Evolutionary conservation across 208 protist species (phyloP).

Genomic region (Trichomonas vaginalis): DNA sequence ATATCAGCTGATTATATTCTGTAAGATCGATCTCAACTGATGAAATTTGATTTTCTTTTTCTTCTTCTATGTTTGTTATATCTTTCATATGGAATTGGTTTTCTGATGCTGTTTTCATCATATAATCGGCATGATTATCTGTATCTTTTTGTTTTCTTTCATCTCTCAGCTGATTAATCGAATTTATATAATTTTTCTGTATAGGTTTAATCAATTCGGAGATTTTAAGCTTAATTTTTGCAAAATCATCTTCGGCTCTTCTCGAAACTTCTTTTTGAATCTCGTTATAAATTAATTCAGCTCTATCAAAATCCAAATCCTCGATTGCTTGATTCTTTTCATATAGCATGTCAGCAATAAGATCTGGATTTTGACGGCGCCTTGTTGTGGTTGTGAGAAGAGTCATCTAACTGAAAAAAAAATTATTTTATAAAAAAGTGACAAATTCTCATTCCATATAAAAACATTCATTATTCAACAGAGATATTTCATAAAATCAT

Average conservation of each 20-base stretch:
- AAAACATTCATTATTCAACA: too few species aligned
- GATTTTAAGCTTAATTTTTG: not conserved
- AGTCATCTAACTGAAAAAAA: not conserved
- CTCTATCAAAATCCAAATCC: not conserved
- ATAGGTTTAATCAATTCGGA: not conserved
- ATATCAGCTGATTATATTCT: not conserved
- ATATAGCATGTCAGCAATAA: not conserved
- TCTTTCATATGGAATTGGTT: not conserved
- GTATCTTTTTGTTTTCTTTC: not conserved
- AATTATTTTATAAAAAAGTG: too few species aligned
- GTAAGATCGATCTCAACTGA: not conserved
- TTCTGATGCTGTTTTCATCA: not conserved
- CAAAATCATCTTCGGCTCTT: not conserved
- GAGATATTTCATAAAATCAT: too few species aligned
- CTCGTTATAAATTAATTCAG: not conserved
- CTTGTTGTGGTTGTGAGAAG: not conserved
- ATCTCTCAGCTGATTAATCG: not conserved
- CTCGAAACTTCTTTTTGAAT: not conserved
- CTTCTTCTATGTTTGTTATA: not conserved
- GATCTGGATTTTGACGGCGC: not conserved
- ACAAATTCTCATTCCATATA: too few species aligned
- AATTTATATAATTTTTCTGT: not conserved
- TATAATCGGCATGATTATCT: not conserved
- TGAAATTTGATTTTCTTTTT: not conserved
- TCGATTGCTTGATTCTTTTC: not conserved